phyloP scores from a whole-genome alignment of 495 filamentous ascomycete genomes.

The Niebla homalea region DNA sequence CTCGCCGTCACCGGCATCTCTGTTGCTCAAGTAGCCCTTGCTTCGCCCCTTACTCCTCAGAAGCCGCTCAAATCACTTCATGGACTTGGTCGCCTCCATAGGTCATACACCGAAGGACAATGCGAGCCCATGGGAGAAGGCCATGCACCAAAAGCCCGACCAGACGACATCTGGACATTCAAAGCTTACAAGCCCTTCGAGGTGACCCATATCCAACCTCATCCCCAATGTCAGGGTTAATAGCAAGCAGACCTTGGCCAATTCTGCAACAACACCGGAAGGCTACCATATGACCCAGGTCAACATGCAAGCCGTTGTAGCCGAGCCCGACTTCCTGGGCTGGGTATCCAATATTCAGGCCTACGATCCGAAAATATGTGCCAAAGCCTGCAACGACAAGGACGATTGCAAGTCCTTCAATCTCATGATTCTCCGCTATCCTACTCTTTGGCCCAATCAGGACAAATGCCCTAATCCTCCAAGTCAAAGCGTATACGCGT shows the following conservation, averaged over 20 bases:
- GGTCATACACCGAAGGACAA: neutral
- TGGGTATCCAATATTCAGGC: neutral
- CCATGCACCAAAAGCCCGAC: neutral
- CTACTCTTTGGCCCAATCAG: neutral
- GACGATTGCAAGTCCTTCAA: neutral
- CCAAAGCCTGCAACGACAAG: neutral
- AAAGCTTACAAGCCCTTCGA: neutral
- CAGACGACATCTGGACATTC: neutral
- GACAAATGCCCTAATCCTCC: neutral
- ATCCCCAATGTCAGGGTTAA: no score
- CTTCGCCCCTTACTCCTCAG: neutral
- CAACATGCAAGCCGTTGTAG: neutral
- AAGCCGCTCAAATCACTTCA: neutral
- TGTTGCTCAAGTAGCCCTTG: neutral
- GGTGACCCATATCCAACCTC: neutral
- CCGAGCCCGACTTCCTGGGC: neutral
- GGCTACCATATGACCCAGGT: neutral
- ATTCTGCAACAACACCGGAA: neutral
- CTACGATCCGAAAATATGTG: neutral
- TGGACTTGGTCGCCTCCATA: neutral
- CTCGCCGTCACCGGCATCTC: neutral
- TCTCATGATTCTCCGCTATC: neutral
- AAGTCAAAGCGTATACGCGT: neutral
- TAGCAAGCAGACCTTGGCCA: neutral
- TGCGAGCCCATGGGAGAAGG: neutral